Conservation (phyloP, 179 eudicot genomes). For the Spergularia azorica region DNA sequence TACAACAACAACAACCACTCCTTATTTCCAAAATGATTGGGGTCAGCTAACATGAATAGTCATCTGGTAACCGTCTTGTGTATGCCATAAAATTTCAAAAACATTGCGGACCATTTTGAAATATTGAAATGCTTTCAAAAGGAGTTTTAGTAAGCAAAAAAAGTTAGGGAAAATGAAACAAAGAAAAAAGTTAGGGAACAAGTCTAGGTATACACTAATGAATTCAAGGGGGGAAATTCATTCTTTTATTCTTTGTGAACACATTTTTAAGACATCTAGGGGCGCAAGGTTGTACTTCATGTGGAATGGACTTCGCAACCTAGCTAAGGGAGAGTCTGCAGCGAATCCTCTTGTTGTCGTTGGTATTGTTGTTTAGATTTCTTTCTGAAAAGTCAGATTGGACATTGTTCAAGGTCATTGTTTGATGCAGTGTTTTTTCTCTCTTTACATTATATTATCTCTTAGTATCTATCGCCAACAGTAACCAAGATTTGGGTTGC, state of each 20-base stretch:
- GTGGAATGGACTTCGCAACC: too few relatives aligned
- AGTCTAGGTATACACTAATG: too few relatives aligned
- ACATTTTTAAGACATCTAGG: neutral
- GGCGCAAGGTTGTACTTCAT: neutral
- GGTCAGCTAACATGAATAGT: too few relatives aligned
- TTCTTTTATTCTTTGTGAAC: neutral
- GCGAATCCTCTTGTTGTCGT: neutral
- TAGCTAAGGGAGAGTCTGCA: neutral
- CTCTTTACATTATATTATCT: neutral
- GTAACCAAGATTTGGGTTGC: neutral
- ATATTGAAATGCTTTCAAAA: too few relatives aligned
- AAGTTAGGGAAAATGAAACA: too few relatives aligned
- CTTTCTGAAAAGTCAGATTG: neutral
- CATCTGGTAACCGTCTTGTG: too few relatives aligned
- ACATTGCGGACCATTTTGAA: too few relatives aligned
- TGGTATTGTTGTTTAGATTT: neutral
- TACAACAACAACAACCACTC: too few relatives aligned
- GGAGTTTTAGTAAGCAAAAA: too few relatives aligned
- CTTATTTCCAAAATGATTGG: neutral
- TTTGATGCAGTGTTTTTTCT: neutral
- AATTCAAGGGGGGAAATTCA: too few relatives aligned
- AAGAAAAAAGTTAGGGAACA: too few relatives aligned
- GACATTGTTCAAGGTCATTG: constrained; percentile 1
- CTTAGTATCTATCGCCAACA: neutral
- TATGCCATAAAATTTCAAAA: too few relatives aligned